phyloP scores from a whole-genome alignment of 2,329 filamentous ascomycete genomes.

The Colletotrichum phormii region DNA sequence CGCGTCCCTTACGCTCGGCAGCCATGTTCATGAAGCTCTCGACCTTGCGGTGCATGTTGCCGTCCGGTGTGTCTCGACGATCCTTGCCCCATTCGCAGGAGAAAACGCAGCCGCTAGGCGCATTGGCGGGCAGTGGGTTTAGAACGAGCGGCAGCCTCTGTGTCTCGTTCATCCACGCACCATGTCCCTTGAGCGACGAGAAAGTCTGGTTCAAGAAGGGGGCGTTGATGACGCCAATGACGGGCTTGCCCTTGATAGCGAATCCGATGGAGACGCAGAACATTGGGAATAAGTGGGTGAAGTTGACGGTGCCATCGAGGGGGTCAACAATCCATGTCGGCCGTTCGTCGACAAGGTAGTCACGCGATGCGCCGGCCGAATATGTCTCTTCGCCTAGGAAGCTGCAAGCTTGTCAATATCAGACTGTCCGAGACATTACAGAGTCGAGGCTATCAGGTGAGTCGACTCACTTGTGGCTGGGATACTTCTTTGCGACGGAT shows the following conservation, averaged over 20 bases:
- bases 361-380: constrained; percentile 73
- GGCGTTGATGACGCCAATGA: constrained; percentile 79
- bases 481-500: constrained; percentile 70
- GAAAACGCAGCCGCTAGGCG: constrained; percentile 78
- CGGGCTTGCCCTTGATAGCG: constrained; percentile 66
- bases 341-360: constrained; percentile 72
- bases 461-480: constrained; percentile 70
- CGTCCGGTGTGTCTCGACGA: constrained; percentile 71
- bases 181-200: constrained; percentile 72
- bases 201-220: constrained; percentile 78
- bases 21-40: constrained; percentile 83
- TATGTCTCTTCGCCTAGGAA: constrained; percentile 85
- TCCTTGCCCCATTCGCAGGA: constrained; percentile 87
- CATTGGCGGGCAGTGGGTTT: constrained; percentile 70
- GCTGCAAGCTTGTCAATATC: constrained; percentile 49
- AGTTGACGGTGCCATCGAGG: constrained; percentile 84
- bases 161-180: constrained; percentile 77
- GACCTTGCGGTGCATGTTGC: constrained; percentile 78
- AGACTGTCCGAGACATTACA: neutral
- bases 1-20: constrained; percentile 70
- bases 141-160: constrained; percentile 72
- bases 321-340: constrained; percentile 85
- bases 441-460: constrained; percentile 5
- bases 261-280: constrained; percentile 84
- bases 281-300: constrained; percentile 84